These are phyloP conservation scores for Lathyrus sativus DNA, from an alignment of 306 rosid species.

Conservation along the genomic window DNA sequence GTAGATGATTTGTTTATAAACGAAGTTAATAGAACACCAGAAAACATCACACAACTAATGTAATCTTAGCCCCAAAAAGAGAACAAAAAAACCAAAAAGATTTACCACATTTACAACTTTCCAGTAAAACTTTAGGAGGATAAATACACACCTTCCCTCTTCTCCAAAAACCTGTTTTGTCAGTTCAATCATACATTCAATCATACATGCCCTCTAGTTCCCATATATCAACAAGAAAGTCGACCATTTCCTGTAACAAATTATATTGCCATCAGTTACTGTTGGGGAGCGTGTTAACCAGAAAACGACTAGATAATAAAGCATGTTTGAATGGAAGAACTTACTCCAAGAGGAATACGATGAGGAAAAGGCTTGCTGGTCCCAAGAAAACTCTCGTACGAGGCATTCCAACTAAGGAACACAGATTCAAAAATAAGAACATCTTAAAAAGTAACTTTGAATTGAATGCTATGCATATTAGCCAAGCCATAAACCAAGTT, in stretches of 20 bases:
- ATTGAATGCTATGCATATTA: conserved; percentile 1
- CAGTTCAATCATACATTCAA: conserved; percentile 71
- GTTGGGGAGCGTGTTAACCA: conserved; percentile 23
- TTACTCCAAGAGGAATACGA: conserved; percentile 77
- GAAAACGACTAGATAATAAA: conserved; percentile 1
- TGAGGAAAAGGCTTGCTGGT: conserved; percentile 62
- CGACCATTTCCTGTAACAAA: conserved; percentile 80
- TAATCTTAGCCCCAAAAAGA: conserved; percentile 11
- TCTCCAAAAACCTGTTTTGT: conserved; percentile 27
- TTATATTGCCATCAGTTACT: conserved; percentile 30
- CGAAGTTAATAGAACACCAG: conserved; percentile 20
- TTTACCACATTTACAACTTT: conserved; percentile 31
- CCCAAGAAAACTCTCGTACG: conserved; percentile 71
- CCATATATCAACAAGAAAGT: conserved; percentile 81
- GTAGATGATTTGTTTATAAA: conserved; percentile 21
- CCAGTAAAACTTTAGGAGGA: conserved; percentile 8
- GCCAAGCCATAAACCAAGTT: conserved; percentile 14
- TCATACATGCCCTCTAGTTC: conserved; percentile 84
- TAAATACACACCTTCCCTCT: conserved; percentile 22
- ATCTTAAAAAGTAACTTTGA: conserved; percentile 19
- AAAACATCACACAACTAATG: conserved; percentile 11
- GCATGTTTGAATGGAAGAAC: conserved; percentile 39
- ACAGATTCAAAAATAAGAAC: conserved; percentile 32
- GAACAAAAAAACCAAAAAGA: conserved; percentile 9
- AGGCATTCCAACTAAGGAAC: conserved; percentile 69